phyloP scores from a whole-genome alignment of 139 green algal species.

The Nannochloris sp. region DNA sequence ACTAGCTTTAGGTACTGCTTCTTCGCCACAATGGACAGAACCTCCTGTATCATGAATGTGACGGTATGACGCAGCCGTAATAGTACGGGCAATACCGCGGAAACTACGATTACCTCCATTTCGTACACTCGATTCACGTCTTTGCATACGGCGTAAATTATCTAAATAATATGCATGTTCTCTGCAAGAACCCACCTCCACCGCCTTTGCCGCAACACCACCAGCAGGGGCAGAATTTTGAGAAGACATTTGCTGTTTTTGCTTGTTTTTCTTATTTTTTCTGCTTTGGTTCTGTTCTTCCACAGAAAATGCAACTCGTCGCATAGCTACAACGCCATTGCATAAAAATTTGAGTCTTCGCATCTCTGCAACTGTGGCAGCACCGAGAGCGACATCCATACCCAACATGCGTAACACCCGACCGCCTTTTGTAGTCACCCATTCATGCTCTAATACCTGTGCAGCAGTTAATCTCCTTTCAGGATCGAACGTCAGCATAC shows the following conservation, averaged over 20 bases:
- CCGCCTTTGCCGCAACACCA: no score
- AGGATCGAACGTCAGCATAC: constrained; percentile 40
- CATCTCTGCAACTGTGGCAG: constrained; percentile 37
- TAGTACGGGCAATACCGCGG: neutral
- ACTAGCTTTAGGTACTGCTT: neutral
- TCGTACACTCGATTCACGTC: neutral
- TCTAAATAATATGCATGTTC: neutral
- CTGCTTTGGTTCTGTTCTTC: no score
- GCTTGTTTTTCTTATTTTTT: neutral
- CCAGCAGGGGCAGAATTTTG: no score
- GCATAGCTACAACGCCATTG: constrained; percentile 13
- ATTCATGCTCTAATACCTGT: constrained; percentile 37
- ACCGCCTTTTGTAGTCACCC: constrained; percentile 29
- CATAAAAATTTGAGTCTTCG: constrained; percentile 38
- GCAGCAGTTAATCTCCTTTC: constrained; percentile 25
- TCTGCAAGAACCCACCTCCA: neutral
- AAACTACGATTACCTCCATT: neutral
- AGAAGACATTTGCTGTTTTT: neutral
- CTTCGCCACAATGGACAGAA: neutral
- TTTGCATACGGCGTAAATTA: neutral
- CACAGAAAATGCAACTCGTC: neutral
- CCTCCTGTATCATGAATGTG: neutral
- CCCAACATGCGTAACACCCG: constrained; percentile 20
- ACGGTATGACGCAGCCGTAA: neutral
- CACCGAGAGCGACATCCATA: constrained; percentile 27